phyloP scores from a whole-genome alignment of 805 yeast species.

The Candida dajiaensis region DNA sequence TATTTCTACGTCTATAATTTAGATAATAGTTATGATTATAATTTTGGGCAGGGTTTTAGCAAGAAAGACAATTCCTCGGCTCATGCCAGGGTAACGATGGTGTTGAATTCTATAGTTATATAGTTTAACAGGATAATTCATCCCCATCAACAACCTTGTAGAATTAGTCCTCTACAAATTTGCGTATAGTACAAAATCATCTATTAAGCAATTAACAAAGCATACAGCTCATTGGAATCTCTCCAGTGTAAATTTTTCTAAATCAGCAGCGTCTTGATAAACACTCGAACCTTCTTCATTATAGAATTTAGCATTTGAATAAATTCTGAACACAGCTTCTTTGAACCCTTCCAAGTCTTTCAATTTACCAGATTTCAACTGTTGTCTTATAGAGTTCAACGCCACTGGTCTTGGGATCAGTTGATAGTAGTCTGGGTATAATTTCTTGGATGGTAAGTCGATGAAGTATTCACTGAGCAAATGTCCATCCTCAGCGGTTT shows the following conservation, averaged over 20 bases:
- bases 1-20: neutral
- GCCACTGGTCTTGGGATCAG: slow-evolving; percentile 57
- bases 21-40: neutral
- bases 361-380: slow-evolving; percentile 46
- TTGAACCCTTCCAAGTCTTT: slow-evolving; percentile 41
- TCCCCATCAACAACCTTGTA: neutral
- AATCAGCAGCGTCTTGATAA: slow-evolving; percentile 64
- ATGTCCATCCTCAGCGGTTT: slow-evolving; percentile 42
- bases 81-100: neutral
- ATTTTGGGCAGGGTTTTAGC: neutral
- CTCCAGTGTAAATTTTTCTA: slow-evolving; percentile 76
- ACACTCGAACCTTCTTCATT: slow-evolving; percentile 91
- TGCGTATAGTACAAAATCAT: neutral
- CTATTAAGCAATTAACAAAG: neutral
- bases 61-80: neutral
- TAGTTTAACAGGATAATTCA: neutral
- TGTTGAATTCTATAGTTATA: neutral
- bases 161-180: neutral
- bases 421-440: slow-evolving; percentile 80
- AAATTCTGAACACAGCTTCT: slow-evolving; percentile 66
- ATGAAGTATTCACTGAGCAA: slow-evolving; percentile 51
- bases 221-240: slow-evolving; percentile 4
- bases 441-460: slow-evolving; percentile 62
- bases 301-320: slow-evolving; percentile 77
- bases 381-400: slow-evolving; percentile 51